Base-by-base conservation (phyloP, 2,329 filamentous ascomycete species). In the Fusarium veterinarium region DNA sequence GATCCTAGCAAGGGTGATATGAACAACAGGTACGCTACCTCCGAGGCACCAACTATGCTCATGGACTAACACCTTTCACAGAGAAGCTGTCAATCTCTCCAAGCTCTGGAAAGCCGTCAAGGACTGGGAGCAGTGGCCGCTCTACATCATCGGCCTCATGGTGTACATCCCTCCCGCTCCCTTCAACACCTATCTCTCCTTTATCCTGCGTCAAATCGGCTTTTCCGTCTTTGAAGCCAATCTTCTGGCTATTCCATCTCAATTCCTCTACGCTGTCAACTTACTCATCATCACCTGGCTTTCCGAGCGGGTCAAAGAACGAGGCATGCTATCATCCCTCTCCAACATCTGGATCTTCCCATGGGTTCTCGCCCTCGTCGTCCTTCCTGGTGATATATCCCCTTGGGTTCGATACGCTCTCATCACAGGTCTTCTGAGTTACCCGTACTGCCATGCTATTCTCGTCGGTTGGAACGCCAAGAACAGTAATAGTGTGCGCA, bases 401-500 rank as follows among this genome's bases (percentile, higher is more conserved):
- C 79, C 81, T 0, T 88, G 86, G 86, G 73, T 83, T 66, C 78
- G 81, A 13, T 82, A 84, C 78, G 77, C 85, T 72, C 69, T 82
- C 23, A 72, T 82, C 59, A 78, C 76, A 0, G 78, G 77, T 0
- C 75, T 88, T 9, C 77, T 87, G 13, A 83, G 82, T 38, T 87
- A 87, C 55, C 86, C 86, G 0, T 87, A 85, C 71, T 84, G 83
- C 23, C 80, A 81, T 33, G 79, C 80, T n/a, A 81, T 83, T 38
- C 76, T 87, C 19, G 90, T 91, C 0, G 88, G 86, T 0, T 87
- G 89, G 79, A 90, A 86, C 4, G 90, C 88, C 6, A 85, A 89
- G 57, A 92, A 92, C 75, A 86, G 89, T 2, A 89, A 89, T 33
- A 86, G 86, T 5, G 90, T 92, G 3, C 84, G 89, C 4, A 91